Percentiles rank a stretch among this genome's conserved stretches.
These are phyloP conservation scores for Erythrophleum fordii DNA, from an alignment of 306 rosid species.

Conservation along the genomic window DNA sequence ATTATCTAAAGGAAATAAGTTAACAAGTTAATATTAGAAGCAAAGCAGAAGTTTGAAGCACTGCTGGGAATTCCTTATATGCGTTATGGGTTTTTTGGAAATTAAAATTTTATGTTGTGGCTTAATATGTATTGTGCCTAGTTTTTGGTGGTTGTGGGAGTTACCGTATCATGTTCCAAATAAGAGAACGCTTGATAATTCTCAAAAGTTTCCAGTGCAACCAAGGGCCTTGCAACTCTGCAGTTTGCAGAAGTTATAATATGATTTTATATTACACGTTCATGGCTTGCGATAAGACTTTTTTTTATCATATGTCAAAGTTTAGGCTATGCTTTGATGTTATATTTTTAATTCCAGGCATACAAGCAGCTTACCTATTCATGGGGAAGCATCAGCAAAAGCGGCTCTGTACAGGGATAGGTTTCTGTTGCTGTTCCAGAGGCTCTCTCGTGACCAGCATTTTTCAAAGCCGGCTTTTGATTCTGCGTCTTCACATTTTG, in stretches of 20 bases:
- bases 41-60: background rate
- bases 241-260: slow-evolving; percentile 2
- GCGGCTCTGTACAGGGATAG: slow-evolving; percentile 74
- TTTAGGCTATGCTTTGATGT: slow-evolving; percentile 13
- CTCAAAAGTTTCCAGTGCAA: background rate
- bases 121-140: background rate
- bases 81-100: slow-evolving; percentile 11
- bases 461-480: slow-evolving; percentile 85
- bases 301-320: slow-evolving; percentile 10
- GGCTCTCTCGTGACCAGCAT: slow-evolving; percentile 84
- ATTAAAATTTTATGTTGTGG: background rate
- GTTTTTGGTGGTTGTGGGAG: too few relatives aligned
- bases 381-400: slow-evolving; percentile 84
- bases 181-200: background rate
- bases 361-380: slow-evolving; percentile 62
- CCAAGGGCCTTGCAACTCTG: background rate
- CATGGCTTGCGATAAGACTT: slow-evolving; percentile 12
- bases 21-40: background rate
- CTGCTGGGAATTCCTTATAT: background rate
- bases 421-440: slow-evolving; percentile 75
- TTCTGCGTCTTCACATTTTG: slow-evolving; percentile 64
- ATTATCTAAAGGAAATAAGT: background rate
- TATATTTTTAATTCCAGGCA: slow-evolving; percentile 52
- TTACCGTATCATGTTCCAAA: background rate
- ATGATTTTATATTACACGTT: slow-evolving; percentile 18